phyloP scores from a whole-genome alignment of 371 early-diverging fungal species.

The Rhizopus stolonifer region DNA sequence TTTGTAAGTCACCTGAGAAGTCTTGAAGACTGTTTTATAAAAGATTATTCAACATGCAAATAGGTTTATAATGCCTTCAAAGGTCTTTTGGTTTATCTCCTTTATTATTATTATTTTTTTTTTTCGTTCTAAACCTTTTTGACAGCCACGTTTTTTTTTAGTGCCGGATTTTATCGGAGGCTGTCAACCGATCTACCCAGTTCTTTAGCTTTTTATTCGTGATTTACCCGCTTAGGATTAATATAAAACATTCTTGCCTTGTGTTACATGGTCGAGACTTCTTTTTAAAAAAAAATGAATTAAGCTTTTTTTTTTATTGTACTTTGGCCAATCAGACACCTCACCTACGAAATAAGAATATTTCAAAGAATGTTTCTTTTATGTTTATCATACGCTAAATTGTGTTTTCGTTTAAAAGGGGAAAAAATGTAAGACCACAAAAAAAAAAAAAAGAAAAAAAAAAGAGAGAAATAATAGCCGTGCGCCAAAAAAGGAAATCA shows the following conservation, averaged over 20 bases:
- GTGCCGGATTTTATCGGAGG: not conserved
- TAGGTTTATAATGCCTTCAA: too few relatives aligned
- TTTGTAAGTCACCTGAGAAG: too few relatives aligned
- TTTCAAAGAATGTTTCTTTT: too few relatives aligned
- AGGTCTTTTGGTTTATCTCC: not conserved
- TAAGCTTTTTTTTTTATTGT: too few relatives aligned
- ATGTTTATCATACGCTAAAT: too few relatives aligned
- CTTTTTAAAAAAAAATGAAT: not conserved
- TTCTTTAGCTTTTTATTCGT: slow-evolving; percentile 2
- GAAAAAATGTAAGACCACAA: too few relatives aligned
- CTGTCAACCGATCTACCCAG: slow-evolving; percentile 2
- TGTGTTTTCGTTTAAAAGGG: too few relatives aligned
- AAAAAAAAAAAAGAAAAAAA: not conserved
- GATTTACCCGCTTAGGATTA: slow-evolving; percentile 1
- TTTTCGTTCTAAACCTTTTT: not conserved
- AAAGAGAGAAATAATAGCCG: not conserved
- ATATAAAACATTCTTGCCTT: not conserved
- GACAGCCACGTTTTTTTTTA: not conserved
- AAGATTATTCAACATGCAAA: too few relatives aligned
- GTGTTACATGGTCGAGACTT: not conserved
- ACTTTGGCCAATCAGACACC: too few relatives aligned
- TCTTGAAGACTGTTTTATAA: too few relatives aligned
- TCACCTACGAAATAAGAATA: too few relatives aligned
- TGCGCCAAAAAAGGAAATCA: slow-evolving; percentile 1
- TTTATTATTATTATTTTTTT: not conserved